Evolutionary conservation across 495 filamentous ascomycete species (phyloP), one percentile per base, ranked within the genome.

Genomic region (Penicillium manginii): DNA sequence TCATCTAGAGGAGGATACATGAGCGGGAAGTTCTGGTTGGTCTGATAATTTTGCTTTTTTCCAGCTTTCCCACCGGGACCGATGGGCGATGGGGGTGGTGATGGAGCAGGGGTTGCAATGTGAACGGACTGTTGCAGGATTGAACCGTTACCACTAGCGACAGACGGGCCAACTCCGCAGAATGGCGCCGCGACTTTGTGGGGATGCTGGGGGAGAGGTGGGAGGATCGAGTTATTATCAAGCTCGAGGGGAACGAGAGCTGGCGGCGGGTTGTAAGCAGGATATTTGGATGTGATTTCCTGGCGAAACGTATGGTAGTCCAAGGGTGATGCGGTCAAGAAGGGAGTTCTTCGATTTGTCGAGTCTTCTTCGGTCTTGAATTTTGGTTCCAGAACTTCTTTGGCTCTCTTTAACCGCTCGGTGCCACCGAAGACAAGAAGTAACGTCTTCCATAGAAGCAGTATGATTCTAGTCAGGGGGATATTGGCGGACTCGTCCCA

Each of bases 41-140:
- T 98, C 71, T 98, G 94, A 69, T 98, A 98, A 57, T 98, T 98
- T 61, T 98, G 96, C 66, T 98, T 98, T 77, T 98, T 98, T 15
- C 88, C 92, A 45, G 89, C 91, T 71, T 98, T 98, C 4, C 92
- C 92, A 37, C 92, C 92, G 4, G 90, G 87, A 0, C 86, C 87
- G 2, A 88, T 90, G 3, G 94, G 96, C 6, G 92, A 96, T 11
- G 94, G 94, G 1, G 94, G 94, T 22, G 94, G 94, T 5, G 96
- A 98, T n/a, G 96, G 94, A 0, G 92, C 93, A 0, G 94, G 94
- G 4, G 94, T 98, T 45, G 94, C 96, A 57, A 98, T 98, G 71
- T 98, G 94, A 22, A 98, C 94, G 6, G 94, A 91, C 65, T 97
- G 92, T 66, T 97, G 88, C 7, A 98, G 81, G 66, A 98, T 98